A percentile compares a stretch with the other conserved stretches of the same genome.
Conservation (phyloP, 2,329 filamentous ascomycete genomes). For the Clarireedia monteithiana region DNA sequence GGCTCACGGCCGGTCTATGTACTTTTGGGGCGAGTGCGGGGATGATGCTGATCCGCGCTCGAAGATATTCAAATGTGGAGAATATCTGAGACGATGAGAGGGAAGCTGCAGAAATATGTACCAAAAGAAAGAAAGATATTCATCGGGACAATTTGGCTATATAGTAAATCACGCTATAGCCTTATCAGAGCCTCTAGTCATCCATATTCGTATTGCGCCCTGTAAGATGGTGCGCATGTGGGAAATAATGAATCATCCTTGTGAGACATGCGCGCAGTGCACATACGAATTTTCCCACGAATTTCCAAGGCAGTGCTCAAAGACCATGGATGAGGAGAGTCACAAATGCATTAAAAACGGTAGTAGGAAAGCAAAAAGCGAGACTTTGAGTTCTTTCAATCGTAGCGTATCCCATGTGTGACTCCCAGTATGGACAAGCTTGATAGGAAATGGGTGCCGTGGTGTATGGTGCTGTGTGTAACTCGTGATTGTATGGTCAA, state of each 20-base stretch:
- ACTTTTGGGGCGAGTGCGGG: slow-evolving; percentile 8
- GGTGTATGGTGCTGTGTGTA: background rate
- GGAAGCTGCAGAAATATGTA: slow-evolving; percentile 5
- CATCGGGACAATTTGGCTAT: slow-evolving; percentile 12
- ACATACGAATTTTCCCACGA: slow-evolving; percentile 4
- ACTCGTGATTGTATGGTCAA: slow-evolving; percentile 10
- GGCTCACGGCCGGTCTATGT: slow-evolving; percentile 29
- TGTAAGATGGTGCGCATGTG: slow-evolving; percentile 16
- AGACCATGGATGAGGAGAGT: background rate
- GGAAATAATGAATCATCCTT: slow-evolving; percentile 20
- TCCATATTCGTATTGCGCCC: slow-evolving; percentile 18
- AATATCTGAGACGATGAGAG: background rate
- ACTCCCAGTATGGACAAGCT: slow-evolving; percentile 7
- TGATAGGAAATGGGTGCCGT: background rate
- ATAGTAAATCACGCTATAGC: slow-evolving; percentile 23
- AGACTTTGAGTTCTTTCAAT: background rate
- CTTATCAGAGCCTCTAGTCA: slow-evolving; percentile 16
- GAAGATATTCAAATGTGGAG: background rate
- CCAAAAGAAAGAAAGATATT: slow-evolving; percentile 11
- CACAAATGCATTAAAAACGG: background rate
- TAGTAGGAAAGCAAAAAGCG: slow-evolving; percentile 36
- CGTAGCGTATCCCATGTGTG: slow-evolving; percentile 3
- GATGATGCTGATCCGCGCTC: background rate
- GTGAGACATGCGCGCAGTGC: slow-evolving; percentile 17
- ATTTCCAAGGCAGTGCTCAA: background rate